phyloP scores from a whole-genome alignment of 768 basidiomycete genomes.

The Rhodotorula kratochvilovae region DNA sequence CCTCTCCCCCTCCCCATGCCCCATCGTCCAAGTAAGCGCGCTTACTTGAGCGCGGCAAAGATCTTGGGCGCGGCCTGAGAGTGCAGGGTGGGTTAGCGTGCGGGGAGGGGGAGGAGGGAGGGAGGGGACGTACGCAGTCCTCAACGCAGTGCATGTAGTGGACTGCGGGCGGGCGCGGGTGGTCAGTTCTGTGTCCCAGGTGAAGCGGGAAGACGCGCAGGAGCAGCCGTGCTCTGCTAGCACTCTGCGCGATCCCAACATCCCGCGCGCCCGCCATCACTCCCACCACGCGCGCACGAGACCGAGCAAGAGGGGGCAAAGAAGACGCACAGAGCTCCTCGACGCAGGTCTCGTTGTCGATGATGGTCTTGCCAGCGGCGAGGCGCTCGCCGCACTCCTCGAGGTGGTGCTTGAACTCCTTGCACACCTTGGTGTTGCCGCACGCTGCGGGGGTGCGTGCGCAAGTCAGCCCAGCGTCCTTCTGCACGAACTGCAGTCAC shows the following conservation, averaged over 20 bases:
- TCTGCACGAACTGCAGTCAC: no score
- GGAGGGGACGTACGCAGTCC: constrained; percentile 37
- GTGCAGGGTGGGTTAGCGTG: not conserved
- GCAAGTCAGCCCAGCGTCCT: not conserved
- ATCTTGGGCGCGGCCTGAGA: constrained; percentile 41
- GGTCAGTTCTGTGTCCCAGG: constrained; percentile 1
- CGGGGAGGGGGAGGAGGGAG: not conserved
- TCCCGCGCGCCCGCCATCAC: no score
- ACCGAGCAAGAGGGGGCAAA: not conserved
- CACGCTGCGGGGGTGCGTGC: constrained; percentile 18
- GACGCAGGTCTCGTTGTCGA: constrained; percentile 42
- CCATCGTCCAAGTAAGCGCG: not conserved
- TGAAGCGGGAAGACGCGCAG: no score
- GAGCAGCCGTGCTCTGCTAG: no score
- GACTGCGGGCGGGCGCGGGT: constrained; percentile 12
- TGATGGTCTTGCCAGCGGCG: constrained; percentile 39
- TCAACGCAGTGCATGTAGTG: constrained; percentile 45
- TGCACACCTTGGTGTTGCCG: constrained; percentile 41
- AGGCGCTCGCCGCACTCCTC: constrained; percentile 43
- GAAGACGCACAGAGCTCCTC: constrained; percentile 43
- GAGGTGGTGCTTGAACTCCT: constrained; percentile 43
- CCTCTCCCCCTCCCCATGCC: not conserved
- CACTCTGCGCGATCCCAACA: no score
- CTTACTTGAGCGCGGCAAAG: constrained; percentile 40
- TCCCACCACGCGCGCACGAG: no score